Base-by-base conservation (phyloP, 805 yeast genomes). In the Blastobotrys parvus region DNA sequence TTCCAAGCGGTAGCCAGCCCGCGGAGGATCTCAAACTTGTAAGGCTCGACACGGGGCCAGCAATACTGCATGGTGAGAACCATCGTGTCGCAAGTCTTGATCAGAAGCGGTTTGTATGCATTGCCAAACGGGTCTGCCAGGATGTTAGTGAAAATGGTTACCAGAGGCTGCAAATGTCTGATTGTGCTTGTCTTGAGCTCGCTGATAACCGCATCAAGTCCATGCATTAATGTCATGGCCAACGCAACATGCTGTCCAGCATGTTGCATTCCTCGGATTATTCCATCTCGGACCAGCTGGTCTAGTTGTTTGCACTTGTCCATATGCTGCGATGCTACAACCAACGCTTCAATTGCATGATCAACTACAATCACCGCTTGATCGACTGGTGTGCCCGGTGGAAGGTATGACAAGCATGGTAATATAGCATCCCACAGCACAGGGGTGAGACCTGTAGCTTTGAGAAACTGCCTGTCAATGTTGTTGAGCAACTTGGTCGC, bases 331-430 rank as follows among this genome's bases (percentile, higher is more conserved):
- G 59, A 74, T 3, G 67, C 68, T 38, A 62, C 69, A 42, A 65
- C 64, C 45, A 61, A 70, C 35, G 73, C 74, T 2, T 59, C 62
- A n/a, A 63, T 64, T 33, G 77, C 70, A 45, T 63, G 45, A n/a
- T 47, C 35, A 4, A 52, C 43, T 10, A 60, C 25, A 4, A 17
- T 25, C 23, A 35, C 42, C 4, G 63, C 46, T 10, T 47, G 42
- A 2, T 41, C 42, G 2, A 49, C 43, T 6, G 42, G 43, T 2
- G 45, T 47, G 8, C 60, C 41, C 1, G 67, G 67, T 1, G 68
- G 68, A 7, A 64, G 45, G 20, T 52, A 63, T 21, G 50, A 30
- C 15, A 62, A 34, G 13, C 55, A 44, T 3, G 63, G 60, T 16
- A 38, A 45, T 3, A 62, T 44, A 0, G 58, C 49, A 3, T 51